Evolutionary conservation across 805 yeast genomes (phyloP), one percentile per base, ranked within the genome.

Genomic region (Nakazawaea anatomiae): DNA sequence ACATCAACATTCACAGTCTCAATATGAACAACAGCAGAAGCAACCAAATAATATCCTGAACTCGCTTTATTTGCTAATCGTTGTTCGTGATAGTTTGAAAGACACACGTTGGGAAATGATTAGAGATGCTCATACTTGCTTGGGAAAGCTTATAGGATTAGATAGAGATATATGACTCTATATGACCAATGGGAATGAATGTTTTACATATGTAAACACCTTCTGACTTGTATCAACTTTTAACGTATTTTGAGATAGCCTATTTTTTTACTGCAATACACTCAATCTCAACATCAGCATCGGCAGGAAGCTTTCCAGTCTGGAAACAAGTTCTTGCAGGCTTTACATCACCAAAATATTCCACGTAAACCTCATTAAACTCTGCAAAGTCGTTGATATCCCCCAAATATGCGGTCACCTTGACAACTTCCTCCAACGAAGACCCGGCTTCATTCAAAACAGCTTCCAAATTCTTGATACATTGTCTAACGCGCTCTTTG

Each of bases 241-340:
- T 18, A 18, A n/a, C n/a, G n/a, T n/a, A n/a, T n/a, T n/a, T n/a
- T n/a, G 10, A 32, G 25, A 9, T 18, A 8, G 29, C 28, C 35
- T 30, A 39, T 32, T 46, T 45, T 60, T 73, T 76, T 45, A 72
- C 57, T 40, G 78, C 78, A 58, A 74, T 61, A 31, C 68, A 71
- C 58, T 74, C 78, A 68, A 74, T 69, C 60, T 74, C 78, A 57
- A 74, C 67, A 50, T 62, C 68, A 49, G 71, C 75, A 18, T 74
- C 75, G 62, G 72, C 73, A 27, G 78, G 78, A 62, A 74, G 72
- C 57, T 69, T 70, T 62, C 72, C 73, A 47, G 72, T 77, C 34
- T 77, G 77, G 56, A 73, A 72, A 65, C 78, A 73, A 4, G 77
- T 72, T 66, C 78, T 72, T 48, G 78, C 78, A 6, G 78, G 78